Conservation (phyloP, 1,284 basidiomycete genomes). For the Leccinum griseonigrum region DNA sequence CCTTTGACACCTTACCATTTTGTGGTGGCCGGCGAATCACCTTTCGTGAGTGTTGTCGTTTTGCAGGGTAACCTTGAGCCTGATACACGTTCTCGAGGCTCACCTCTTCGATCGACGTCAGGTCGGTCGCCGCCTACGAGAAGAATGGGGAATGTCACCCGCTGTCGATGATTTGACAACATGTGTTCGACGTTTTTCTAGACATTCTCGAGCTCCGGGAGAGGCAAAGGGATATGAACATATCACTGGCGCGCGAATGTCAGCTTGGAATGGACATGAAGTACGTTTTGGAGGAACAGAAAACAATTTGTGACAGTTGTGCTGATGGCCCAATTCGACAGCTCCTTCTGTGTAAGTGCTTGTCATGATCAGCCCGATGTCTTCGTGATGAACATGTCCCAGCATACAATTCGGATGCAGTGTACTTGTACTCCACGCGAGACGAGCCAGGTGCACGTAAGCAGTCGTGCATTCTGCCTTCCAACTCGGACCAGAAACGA, state of each 20-base stretch:
- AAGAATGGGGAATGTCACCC: constrained; percentile 71
- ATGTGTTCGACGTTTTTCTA: constrained; percentile 84
- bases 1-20: constrained; percentile 72
- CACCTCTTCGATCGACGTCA: constrained; percentile 90
- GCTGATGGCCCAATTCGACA: constrained; percentile 16
- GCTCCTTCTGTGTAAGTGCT: constrained; percentile 31
- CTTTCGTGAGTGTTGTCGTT: constrained; percentile 48
- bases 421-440: constrained; percentile 78
- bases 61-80: neutral
- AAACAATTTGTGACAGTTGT: neutral
- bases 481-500: constrained; percentile 18
- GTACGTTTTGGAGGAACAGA: constrained; percentile 38
- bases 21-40: constrained; percentile 70
- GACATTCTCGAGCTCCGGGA: constrained; percentile 39
- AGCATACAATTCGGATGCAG: constrained; percentile 79
- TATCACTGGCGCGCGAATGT: constrained; percentile 81
- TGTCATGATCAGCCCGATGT: constrained; percentile 3
- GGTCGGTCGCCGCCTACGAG: constrained; percentile 57
- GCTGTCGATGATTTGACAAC: constrained; percentile 55
- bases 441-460: constrained; percentile 49
- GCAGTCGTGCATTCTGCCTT: constrained; percentile 17
- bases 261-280: constrained; percentile 75
- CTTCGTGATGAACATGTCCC: constrained; percentile 11
- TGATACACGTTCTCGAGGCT: constrained; percentile 46
- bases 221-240: constrained; percentile 50